Conservation (phyloP, 1,139 yeast genomes). For the Hemisphaericaspora xylofermentans region DNA sequence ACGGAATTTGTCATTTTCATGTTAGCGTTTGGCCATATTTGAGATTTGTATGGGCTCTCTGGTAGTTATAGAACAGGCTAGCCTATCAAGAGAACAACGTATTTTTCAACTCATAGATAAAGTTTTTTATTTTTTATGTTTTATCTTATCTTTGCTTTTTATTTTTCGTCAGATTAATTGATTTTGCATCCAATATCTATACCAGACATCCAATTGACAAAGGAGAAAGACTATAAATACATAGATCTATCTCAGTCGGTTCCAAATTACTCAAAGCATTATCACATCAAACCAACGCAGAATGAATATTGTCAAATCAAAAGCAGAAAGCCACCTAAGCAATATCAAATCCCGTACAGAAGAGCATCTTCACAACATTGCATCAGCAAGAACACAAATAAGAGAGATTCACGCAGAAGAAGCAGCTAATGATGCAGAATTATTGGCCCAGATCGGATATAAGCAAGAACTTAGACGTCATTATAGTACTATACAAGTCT, state of each 20-base stretch:
- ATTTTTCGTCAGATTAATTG: too few species aligned
- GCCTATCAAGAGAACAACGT: too few species aligned
- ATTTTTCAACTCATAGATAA: too few species aligned
- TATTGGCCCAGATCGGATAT: constrained; percentile 54
- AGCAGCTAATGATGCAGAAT: constrained; percentile 42
- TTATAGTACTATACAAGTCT: constrained; percentile 49
- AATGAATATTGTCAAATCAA: constrained; percentile 17
- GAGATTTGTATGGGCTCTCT: too few species aligned
- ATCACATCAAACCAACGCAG: too few species aligned
- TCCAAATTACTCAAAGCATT: neutral
- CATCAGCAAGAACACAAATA: constrained; percentile 26
- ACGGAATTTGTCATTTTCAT: too few species aligned
- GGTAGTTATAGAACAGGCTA: too few species aligned
- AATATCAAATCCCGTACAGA: constrained; percentile 18
- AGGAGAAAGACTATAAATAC: neutral
- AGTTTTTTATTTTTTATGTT: too few species aligned
- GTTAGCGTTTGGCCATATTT: too few species aligned
- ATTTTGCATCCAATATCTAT: too few species aligned
- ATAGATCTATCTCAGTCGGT: neutral
- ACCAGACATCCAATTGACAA: too few species aligned
- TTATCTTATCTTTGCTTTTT: too few species aligned
- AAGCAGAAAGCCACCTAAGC: constrained; percentile 21
- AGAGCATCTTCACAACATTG: constrained; percentile 21
- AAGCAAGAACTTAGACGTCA: constrained; percentile 50
- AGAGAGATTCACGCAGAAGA: constrained; percentile 26